Evolutionary conservation across 2,329 filamentous ascomycete genomes (phyloP).

Genomic region (Penicillium glabrum): DNA sequence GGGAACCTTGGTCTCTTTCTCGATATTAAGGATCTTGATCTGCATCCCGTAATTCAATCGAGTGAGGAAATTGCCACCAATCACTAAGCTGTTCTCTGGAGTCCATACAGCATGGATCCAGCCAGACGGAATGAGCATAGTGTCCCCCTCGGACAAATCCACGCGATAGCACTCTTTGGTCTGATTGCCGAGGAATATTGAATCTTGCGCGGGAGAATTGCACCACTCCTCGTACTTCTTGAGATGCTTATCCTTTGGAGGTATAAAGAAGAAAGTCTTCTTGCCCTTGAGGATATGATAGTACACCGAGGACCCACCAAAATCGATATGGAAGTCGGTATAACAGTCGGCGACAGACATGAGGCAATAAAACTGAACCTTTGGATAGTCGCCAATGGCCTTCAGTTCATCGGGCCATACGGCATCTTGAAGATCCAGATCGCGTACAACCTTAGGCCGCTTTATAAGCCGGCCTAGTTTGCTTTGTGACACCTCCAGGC

Average conservation of each 20-base stretch:
- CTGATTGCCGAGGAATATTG: conserved; percentile 63
- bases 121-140: conserved; percentile 69
- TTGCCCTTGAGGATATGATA: conserved; percentile 69
- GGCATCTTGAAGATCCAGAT: conserved; percentile 56
- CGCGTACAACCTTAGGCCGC: conserved; percentile 64
- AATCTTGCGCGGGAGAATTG: conserved; percentile 65
- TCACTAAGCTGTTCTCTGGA: conserved; percentile 66
- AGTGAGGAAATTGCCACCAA: conserved; percentile 70
- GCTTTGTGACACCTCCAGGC: conserved; percentile 66
- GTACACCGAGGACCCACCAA: conserved; percentile 69
- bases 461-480: conserved; percentile 62
- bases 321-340: conserved; percentile 72
- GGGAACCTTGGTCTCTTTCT: conserved; percentile 66
- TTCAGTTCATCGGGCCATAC: conserved; percentile 53
- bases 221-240: conserved; percentile 73
- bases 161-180: conserved; percentile 68
- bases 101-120: conserved; percentile 75
- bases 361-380: conserved; percentile 67
- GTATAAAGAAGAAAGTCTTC: conserved; percentile 72
- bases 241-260: conserved; percentile 65
- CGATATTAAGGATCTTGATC: conserved; percentile 64
- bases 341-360: conserved; percentile 72
- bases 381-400: conserved; percentile 58
- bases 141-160: conserved; percentile 65
- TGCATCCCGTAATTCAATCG: conserved; percentile 66